Evolutionary conservation across 2,329 filamentous ascomycete genomes (phyloP).

Genomic region (Macroventuria anomochaeta): DNA sequence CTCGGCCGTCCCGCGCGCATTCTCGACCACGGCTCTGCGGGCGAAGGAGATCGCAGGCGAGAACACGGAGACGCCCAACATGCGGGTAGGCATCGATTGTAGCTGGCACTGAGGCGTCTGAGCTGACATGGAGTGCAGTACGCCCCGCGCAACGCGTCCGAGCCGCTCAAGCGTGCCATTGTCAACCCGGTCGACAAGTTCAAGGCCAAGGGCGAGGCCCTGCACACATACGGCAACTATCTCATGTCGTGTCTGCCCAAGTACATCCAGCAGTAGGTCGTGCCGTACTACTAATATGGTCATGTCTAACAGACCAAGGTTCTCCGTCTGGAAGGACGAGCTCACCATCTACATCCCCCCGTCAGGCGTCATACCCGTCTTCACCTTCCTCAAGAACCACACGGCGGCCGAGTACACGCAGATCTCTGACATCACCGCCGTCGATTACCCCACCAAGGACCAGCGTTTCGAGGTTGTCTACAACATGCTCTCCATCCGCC

Average conservation of each 20-base stretch:
- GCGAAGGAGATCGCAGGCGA: constrained; percentile 54
- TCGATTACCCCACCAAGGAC: constrained; percentile 94
- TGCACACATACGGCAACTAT: constrained; percentile 96
- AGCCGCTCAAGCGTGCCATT: constrained; percentile 74
- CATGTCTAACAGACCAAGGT: constrained; percentile 52
- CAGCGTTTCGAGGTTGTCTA: constrained; percentile 98
- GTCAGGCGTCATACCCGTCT: constrained; percentile 85
- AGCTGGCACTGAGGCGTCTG: no score
- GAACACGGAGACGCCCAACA: constrained; percentile 53
- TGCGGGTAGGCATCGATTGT: constrained; percentile 47
- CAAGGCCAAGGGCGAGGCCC: constrained; percentile 80
- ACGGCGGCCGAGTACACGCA: constrained; percentile 96
- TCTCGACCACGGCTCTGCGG: constrained; percentile 52
- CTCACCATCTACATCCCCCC: constrained; percentile 93
- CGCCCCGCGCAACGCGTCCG: constrained; percentile 51
- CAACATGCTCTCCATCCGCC: constrained; percentile 92
- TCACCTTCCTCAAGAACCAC: constrained; percentile 96
- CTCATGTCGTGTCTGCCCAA: constrained; percentile 96
- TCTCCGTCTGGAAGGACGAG: constrained; percentile 99
- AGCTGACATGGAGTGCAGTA: constrained; percentile 44
- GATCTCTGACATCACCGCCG: constrained; percentile 88
- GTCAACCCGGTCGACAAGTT: constrained; percentile 95
- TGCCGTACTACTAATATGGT: neutral
- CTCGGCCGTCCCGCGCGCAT: constrained; percentile 50
- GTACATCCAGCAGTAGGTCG: constrained; percentile 82